Evolutionary conservation across 805 yeast genomes (phyloP).

Genomic region (Saturnispora halmiae): DNA sequence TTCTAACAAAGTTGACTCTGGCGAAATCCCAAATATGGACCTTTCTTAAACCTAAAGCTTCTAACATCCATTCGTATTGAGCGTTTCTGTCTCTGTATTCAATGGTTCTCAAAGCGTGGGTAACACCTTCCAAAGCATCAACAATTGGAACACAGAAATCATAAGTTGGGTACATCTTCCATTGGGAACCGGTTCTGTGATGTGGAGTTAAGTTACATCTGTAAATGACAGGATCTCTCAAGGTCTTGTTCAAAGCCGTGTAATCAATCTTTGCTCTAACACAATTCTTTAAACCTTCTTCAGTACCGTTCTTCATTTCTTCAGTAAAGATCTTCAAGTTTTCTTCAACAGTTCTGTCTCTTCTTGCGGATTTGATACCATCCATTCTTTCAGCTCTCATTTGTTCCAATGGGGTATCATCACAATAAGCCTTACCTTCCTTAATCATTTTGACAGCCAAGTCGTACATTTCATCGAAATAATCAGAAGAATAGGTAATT

Average conservation of each 20-base stretch:
- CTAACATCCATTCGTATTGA: conserved; percentile 93
- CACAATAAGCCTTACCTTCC: conserved; percentile 96
- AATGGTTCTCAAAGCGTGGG: conserved; percentile 95
- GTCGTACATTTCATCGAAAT: conserved; percentile 87
- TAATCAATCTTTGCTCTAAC: conserved; percentile 95
- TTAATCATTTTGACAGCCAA: conserved; percentile 78
- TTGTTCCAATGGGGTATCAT: conserved; percentile 85
- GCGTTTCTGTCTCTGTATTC: conserved; percentile 99
- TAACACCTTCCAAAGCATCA: conserved; percentile 92
- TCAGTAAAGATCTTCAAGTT: conserved; percentile 75
- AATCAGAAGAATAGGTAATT: conserved; percentile 85
- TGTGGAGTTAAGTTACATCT: conserved; percentile 97
- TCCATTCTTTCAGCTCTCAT: conserved; percentile 99
- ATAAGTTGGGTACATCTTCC: conserved; percentile 98
- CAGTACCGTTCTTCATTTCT: conserved; percentile 93
- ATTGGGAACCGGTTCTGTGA: conserved; percentile 84
- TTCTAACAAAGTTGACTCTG: conserved; percentile 93
- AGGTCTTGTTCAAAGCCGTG: conserved; percentile 82
- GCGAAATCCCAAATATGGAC: conserved; percentile 98
- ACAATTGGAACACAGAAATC: conserved; percentile 98
- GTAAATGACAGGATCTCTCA: conserved; percentile 97
- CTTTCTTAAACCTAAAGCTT: conserved; percentile 72
- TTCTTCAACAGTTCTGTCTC: conserved; percentile 91
- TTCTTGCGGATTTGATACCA: conserved; percentile 85
- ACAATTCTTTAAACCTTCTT: conserved; percentile 85